Evolutionary conservation across 2,329 filamentous ascomycete species (phyloP).

Genomic region (Aspergillus phoenicis): DNA sequence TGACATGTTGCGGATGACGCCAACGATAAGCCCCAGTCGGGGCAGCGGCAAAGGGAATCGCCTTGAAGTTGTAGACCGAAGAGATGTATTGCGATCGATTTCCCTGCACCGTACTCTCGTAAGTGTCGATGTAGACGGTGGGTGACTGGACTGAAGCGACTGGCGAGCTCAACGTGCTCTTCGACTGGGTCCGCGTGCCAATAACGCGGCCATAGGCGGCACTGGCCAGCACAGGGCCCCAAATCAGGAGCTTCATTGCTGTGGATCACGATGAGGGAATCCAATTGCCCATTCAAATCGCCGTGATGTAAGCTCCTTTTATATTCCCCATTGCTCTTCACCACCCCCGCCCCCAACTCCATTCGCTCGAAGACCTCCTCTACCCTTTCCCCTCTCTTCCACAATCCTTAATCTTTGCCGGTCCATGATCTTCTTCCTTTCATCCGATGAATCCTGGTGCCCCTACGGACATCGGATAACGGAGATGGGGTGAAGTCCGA

Average conservation of each 20-base stretch:
- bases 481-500: not conserved
- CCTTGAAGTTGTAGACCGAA: slow-evolving; percentile 24
- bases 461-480: not conserved
- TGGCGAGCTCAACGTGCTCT: not conserved
- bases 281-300: not conserved
- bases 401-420: not conserved
- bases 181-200: not conserved
- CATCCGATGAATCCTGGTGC: not conserved
- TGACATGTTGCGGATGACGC: slow-evolving; percentile 1
- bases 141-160: not conserved
- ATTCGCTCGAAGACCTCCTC: not conserved
- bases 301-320: no score
- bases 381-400: not conserved
- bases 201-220: not conserved
- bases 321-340: not conserved
- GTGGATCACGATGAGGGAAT: not conserved
- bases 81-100: slow-evolving; percentile 24
- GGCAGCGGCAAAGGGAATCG: slow-evolving; percentile 24
- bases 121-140: slow-evolving; percentile 11
- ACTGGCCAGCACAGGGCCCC: not conserved
- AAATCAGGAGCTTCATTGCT: not conserved
- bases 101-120: slow-evolving; percentile 25
- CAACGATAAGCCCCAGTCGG: slow-evolving; percentile 14
- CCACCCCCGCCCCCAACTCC: not conserved
- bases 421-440: not conserved